Conservation (phyloP, 2,329 filamentous ascomycete species). For the Davidsoniella virescens region DNA sequence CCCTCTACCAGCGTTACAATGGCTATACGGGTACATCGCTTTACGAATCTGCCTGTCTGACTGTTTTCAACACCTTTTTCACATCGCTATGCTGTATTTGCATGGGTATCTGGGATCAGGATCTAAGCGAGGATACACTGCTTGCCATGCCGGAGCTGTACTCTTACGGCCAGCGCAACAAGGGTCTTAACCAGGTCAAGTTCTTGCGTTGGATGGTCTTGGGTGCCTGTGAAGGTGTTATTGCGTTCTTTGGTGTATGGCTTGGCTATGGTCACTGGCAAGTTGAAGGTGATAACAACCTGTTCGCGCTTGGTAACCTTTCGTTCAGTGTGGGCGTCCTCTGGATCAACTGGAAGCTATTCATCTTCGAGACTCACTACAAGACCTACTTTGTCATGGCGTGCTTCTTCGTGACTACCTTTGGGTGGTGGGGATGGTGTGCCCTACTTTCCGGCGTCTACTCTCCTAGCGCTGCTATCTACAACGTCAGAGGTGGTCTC, state of each 20-base stretch:
- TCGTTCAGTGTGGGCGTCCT: conserved; percentile 55
- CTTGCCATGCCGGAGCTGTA: conserved; percentile 91
- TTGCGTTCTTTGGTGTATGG: conserved; percentile 53
- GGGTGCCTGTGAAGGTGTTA: conserved; percentile 53
- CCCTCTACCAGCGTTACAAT: conserved; percentile 65
- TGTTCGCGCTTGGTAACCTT: conserved; percentile 60
- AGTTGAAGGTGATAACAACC: conserved; percentile 43
- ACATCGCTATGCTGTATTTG: conserved; percentile 80
- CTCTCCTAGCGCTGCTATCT: conserved; percentile 32
- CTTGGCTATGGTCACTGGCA: conserved; percentile 31
- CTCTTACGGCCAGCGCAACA: conserved; percentile 56
- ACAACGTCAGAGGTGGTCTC: conserved; percentile 55
- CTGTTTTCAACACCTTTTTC: conserved; percentile 88
- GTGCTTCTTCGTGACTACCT: conserved; percentile 40
- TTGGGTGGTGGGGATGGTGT: conserved; percentile 61
- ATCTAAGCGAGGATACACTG: conserved; percentile 66
- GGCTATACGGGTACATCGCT: conserved; percentile 84
- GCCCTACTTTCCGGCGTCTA: conserved; percentile 53
- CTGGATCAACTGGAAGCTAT: conserved; percentile 61
- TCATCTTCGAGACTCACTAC: conserved; percentile 64
- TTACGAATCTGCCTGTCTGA: conserved; percentile 74
- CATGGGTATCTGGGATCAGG: conserved; percentile 82
- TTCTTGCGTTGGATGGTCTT: conserved; percentile 68
- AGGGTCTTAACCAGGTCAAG: conserved; percentile 56
- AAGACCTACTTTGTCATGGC: conserved; percentile 48